Percentiles rank a stretch among this genome's conserved stretches.
These are phyloP conservation scores for Tilletia indica DNA, from an alignment of 1,284 basidiomycete genomes.

Conservation along the genomic window DNA sequence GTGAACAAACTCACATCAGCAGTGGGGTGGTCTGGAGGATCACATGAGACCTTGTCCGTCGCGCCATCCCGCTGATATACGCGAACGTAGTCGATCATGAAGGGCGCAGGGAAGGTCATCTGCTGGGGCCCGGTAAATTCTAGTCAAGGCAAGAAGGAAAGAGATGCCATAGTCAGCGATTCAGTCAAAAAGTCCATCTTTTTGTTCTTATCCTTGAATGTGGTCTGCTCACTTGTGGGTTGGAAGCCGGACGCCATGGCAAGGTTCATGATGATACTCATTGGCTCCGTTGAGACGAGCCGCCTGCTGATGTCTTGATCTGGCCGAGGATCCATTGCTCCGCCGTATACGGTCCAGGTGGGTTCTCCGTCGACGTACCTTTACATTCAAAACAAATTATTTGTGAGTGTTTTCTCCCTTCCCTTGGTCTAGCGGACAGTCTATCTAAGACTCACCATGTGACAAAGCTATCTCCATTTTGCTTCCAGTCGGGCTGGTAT, in stretches of 20 bases:
- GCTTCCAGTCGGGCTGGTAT: slow-evolving; percentile 49
- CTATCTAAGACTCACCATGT: slow-evolving; percentile 29
- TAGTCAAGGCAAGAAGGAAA: too few species aligned
- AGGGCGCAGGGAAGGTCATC: slow-evolving; percentile 57
- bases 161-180: too few species aligned
- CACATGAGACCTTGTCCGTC: slow-evolving; percentile 49
- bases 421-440: too few species aligned
- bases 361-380: slow-evolving; percentile 50
- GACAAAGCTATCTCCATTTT: slow-evolving; percentile 39
- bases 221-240: not conserved
- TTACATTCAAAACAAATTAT: too few species aligned
- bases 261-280: slow-evolving; percentile 48
- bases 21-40: slow-evolving; percentile 49
- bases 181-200: too few species aligned
- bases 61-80: slow-evolving; percentile 59
- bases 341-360: slow-evolving; percentile 46
- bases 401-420: too few species aligned
- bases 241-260: slow-evolving; percentile 51
- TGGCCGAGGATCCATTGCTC: slow-evolving; percentile 30
- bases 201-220: too few species aligned
- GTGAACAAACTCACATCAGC: slow-evolving; percentile 14
- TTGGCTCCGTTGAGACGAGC: slow-evolving; percentile 48
- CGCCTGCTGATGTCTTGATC: slow-evolving; percentile 41
- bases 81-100: slow-evolving; percentile 59
- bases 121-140: slow-evolving; percentile 1